These are phyloP conservation scores for Boletales sp. DNA, from an alignment of 768 basidiomycete species.

Conservation along the genomic window DNA sequence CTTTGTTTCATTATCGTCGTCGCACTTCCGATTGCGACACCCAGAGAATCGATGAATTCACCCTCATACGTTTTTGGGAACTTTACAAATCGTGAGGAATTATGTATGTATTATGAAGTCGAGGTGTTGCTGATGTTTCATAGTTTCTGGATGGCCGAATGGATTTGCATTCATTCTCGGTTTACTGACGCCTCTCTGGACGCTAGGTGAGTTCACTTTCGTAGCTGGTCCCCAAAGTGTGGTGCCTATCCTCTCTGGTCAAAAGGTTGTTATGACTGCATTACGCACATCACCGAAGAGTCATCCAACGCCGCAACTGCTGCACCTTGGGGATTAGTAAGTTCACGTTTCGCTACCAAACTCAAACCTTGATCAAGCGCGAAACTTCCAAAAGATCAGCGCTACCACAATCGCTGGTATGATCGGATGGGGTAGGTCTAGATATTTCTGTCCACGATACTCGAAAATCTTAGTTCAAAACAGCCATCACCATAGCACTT, in stretches of 20 bases:
- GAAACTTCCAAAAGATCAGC: conserved; percentile 12
- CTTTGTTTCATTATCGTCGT: conserved; percentile 39
- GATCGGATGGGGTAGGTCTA: conserved; percentile 39
- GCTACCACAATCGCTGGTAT: conserved; percentile 43
- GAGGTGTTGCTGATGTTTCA: conserved; percentile 13
- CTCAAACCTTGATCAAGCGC: background rate
- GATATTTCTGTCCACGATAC: background rate
- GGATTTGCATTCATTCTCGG: conserved; percentile 45
- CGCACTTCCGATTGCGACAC: conserved; percentile 59
- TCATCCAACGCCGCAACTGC: conserved; percentile 50
- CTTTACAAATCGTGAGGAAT: no score
- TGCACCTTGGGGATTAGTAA: conserved; percentile 55
- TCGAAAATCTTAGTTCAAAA: background rate
- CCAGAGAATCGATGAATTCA: conserved; percentile 54
- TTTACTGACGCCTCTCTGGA: conserved; percentile 46
- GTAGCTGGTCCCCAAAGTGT: background rate
- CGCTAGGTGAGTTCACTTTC: conserved; percentile 26
- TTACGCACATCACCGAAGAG: conserved; percentile 51
- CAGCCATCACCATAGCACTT: conserved; percentile 47
- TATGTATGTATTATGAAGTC: no score
- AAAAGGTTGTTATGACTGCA: conserved; percentile 43
- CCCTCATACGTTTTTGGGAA: conserved; percentile 54
- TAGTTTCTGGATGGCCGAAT: conserved; percentile 40
- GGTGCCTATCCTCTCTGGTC: background rate
- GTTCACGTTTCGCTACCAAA: background rate